Base-by-base conservation (phyloP, 73 alveolate species). In the Tetrahymena elliotti region DNA sequence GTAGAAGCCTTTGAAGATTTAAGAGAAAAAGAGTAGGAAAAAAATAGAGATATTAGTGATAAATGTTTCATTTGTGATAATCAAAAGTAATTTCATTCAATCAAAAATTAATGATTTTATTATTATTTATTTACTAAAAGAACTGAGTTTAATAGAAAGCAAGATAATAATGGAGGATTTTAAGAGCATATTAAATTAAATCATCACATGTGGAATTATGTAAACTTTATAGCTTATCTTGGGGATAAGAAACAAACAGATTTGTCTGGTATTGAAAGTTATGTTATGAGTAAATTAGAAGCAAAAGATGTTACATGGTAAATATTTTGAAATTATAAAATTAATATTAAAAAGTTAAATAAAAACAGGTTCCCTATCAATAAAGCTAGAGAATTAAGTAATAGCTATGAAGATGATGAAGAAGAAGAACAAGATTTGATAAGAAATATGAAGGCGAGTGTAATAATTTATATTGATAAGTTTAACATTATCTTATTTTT, bases 161-260 rank as follows among this genome's bases (percentile, higher is more conserved):
- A 88, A 33, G 92, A 47, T 20, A 82, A 95, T 27, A 94, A 93
- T 9, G 96, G 96, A 8, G 98, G 97, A 33, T 97, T 97, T 52
- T 94, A 35, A 34, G 40, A 84, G 82, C 99, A 97, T 31, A 97
- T 96, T 2, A 93, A 93, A 47, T 83, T 94, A 16, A 98, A 97
- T 39, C 99, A 97, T 94, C 95, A 96, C 35, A 95, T 96, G 98
- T 97, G 99, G 98, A 96, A 97, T 93, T 97, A 97, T 93, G 93
- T 97, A 18, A 97, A 84, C 97, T 97, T 97, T 93, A 94, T 97
- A 84, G 98, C 98, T 1, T 97, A 97, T 93, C 94, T 97, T 6
- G 39, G 96, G 40, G 83, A 93, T 41, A 97, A 97, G 24, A 96
- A 96, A n/a, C 94, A 94, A 6, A 95, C 97, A 2, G 98, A 96